Conservation (phyloP, 2,329 filamentous ascomycete genomes). For the Calonectria crousiana region DNA sequence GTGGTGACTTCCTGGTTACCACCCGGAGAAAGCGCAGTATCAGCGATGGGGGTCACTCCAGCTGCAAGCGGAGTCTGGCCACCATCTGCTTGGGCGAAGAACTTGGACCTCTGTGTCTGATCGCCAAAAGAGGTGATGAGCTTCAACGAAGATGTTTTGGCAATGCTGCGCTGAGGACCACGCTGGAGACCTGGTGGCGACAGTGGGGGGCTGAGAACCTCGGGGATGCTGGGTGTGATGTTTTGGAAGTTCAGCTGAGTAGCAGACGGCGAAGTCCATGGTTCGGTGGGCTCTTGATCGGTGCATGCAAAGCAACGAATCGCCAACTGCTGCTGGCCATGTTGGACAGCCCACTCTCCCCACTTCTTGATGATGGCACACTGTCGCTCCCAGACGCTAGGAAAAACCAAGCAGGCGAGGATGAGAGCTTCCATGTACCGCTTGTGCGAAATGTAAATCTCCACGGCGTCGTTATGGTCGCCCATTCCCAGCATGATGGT, state of each 20-base stretch:
- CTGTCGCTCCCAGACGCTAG: slow-evolving; percentile 91
- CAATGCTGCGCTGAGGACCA: slow-evolving; percentile 72
- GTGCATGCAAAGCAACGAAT: slow-evolving; percentile 95
- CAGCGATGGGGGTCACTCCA: slow-evolving; percentile 89
- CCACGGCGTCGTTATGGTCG: slow-evolving; percentile 93
- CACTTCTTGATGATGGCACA: slow-evolving; percentile 90
- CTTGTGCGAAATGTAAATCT: slow-evolving; percentile 93
- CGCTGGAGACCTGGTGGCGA: slow-evolving; percentile 76
- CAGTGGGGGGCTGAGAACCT: slow-evolving; percentile 77
- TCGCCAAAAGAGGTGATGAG: slow-evolving; percentile 91
- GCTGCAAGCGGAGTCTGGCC: slow-evolving; percentile 82
- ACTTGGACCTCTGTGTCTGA: slow-evolving; percentile 70
- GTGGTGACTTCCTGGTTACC: slow-evolving; percentile 71
- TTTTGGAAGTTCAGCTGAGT: slow-evolving; percentile 69
- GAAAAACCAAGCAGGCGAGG: slow-evolving; percentile 85
- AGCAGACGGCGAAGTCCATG: slow-evolving; percentile 89
- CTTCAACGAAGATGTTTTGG: slow-evolving; percentile 87
- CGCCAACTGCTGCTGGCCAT: slow-evolving; percentile 89
- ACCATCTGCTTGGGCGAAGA: slow-evolving; percentile 69
- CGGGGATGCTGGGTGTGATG: slow-evolving; percentile 66
- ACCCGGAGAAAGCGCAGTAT: slow-evolving; percentile 75
- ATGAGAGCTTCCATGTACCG: slow-evolving; percentile 94
- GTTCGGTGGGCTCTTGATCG: slow-evolving; percentile 84
- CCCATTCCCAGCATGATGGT: slow-evolving; percentile 94
- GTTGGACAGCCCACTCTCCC: slow-evolving; percentile 91